A percentile compares a stretch with the other conserved stretches of the same genome.
Evolutionary conservation across 2,329 filamentous ascomycete species (phyloP).

Genomic region (Curvularia lunata): DNA sequence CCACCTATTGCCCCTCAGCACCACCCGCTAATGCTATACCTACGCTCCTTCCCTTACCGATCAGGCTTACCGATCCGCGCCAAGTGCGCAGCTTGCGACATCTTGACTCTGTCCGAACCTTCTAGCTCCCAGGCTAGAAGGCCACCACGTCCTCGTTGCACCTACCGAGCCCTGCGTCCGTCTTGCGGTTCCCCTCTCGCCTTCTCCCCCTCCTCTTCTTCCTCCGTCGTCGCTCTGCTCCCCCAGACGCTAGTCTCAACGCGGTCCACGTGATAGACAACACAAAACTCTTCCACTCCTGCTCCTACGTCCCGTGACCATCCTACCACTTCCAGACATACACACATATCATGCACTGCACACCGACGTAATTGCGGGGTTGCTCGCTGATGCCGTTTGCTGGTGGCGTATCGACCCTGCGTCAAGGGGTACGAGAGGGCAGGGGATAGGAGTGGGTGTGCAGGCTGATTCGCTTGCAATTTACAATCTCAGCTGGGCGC

Average conservation of each 20-base stretch:
- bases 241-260: background rate
- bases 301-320: background rate
- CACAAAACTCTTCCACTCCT: too few relatives aligned
- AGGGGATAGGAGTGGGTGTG: constrained; percentile 4
- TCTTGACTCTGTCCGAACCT: constrained; percentile 18
- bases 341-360: background rate
- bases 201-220: background rate
- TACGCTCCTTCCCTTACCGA: constrained; percentile 16
- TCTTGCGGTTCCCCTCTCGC: constrained; percentile 2
- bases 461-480: constrained; percentile 5
- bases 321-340: background rate
- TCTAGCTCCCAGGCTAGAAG: constrained; percentile 27
- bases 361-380: constrained; percentile 13
- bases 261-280: background rate
- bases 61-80: constrained; percentile 14
- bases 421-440: constrained; percentile 6
- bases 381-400: constrained; percentile 3
- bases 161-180: background rate
- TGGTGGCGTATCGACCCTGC: constrained; percentile 11
- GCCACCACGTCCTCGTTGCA: background rate
- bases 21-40: constrained; percentile 10
- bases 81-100: constrained; percentile 19
- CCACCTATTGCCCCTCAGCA: background rate
- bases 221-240: background rate
- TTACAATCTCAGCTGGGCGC: constrained; percentile 1